These are phyloP conservation scores for Neurospora cerealis DNA, from an alignment of 495 filamentous ascomycete species.

Conservation along the genomic window DNA sequence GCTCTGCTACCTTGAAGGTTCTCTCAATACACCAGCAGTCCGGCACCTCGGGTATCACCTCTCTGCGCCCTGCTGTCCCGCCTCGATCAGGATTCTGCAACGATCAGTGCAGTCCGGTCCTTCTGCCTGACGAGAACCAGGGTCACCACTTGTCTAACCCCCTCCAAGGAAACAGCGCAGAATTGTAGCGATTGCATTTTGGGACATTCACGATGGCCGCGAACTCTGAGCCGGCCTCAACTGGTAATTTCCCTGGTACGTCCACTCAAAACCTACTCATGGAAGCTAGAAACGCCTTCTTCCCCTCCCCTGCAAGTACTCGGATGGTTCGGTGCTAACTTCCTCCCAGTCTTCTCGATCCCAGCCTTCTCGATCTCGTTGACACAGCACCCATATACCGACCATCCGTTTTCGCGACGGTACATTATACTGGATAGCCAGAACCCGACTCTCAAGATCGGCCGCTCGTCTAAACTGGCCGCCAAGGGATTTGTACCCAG, in stretches of 20 bases:
- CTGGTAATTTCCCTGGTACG: background rate
- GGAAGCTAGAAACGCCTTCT: background rate
- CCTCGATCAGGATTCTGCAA: background rate
- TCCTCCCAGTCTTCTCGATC: background rate
- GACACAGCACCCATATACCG: background rate
- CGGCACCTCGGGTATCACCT: background rate
- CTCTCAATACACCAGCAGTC: background rate
- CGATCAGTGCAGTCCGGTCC: background rate
- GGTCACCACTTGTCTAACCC: background rate
- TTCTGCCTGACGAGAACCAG: background rate
- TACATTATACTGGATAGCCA: constrained; percentile 17
- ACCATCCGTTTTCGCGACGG: constrained; percentile 10
- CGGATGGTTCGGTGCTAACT: background rate
- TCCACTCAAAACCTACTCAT: background rate
- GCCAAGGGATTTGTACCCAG: constrained; percentile 27
- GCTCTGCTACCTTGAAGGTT: background rate
- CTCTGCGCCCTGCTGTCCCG: background rate
- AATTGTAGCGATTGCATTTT: background rate
- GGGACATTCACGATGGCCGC: background rate
- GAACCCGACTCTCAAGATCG: constrained; percentile 21
- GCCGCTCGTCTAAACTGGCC: constrained; percentile 28
- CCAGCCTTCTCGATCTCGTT: background rate
- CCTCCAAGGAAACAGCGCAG: background rate
- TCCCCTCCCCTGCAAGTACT: background rate
- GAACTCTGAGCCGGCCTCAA: background rate